phyloP scores from a whole-genome alignment of 2,329 filamentous ascomycete species.

The Metarhizium sp. region DNA sequence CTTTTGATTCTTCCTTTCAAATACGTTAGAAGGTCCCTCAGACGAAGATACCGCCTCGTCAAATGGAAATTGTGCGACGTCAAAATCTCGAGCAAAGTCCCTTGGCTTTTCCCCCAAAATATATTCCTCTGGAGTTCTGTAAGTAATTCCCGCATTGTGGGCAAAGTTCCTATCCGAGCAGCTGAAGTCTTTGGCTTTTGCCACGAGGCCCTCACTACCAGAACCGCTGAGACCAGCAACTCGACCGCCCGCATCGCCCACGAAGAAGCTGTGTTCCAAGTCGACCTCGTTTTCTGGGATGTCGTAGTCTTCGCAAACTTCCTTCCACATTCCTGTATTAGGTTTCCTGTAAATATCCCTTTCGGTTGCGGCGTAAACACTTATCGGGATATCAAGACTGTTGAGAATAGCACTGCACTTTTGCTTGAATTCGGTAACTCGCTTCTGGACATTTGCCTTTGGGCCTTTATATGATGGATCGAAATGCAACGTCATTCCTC shows the following conservation, averaged over 20 bases:
- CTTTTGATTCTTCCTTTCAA: conserved; percentile 51
- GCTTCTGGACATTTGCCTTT: conserved; percentile 51
- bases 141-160: conserved; percentile 70
- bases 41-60: conserved; percentile 10
- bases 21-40: conserved; percentile 27
- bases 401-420: conserved; percentile 63
- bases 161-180: conserved; percentile 73
- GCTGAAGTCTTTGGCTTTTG: conserved; percentile 47
- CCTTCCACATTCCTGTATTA: conserved; percentile 77
- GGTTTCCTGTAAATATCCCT: conserved; percentile 83
- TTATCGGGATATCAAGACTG: conserved; percentile 65
- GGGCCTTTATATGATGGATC: conserved; percentile 57
- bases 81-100: conserved; percentile 61
- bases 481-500: conserved; percentile 64
- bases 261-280: conserved; percentile 64
- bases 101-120: conserved; percentile 62
- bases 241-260: conserved; percentile 75
- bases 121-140: conserved; percentile 84
- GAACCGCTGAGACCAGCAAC: conserved; percentile 26
- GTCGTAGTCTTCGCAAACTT: conserved; percentile 48
- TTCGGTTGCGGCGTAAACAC: conserved; percentile 76
- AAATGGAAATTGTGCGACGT: conserved; percentile 51
- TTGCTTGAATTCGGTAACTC: conserved; percentile 71
- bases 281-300: conserved; percentile 54
- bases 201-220: conserved; percentile 12